Base-by-base conservation (phyloP, 768 basidiomycete species). In the Leccinellum rugosiceps region DNA sequence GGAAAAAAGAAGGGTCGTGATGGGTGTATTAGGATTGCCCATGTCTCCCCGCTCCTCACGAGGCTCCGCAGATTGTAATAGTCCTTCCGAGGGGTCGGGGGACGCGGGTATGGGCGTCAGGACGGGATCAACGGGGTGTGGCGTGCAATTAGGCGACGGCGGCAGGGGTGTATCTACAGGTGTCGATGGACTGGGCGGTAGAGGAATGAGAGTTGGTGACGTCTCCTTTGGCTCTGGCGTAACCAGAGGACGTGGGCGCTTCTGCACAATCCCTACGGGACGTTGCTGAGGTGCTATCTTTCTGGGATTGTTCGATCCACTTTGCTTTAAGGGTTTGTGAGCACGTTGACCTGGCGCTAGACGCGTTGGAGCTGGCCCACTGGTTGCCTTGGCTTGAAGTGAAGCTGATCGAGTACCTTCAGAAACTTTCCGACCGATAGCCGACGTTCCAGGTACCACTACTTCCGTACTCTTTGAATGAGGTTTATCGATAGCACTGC, bases 1-100 rank as follows among this genome's bases (percentile, higher is more conserved):
- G 3, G 85, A 72, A 15, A 77, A 74, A 46, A 85, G 72, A 30
- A 89, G 77, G 9, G 81, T 75, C 7, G 87, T 87, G 49, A 89
- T 89, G 2, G 87, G 87, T 30, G 87, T 88, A 59, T 77, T 82
- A 4, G 72, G 71, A 28, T 58, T 32, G 13, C 32, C 53, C 0
- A 43, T 45, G n/a, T 53, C 49, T 19, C 50, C 45, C 7, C 53
- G 53, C 15, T 47, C 55, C 13, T 56, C 55, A 45, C 46, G 53
- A 45, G 35, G n/a, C 6, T 50, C 60, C 21, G 11, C 47, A 28
- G 58, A 14, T 43, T 14, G 35, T 30, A 23, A 13, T 5, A 47
- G 48, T 26, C 47, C 50, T 23, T 38, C 43, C 19, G 23, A 28
- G n/a, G 43, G 31, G 10, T 52, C 45, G 13, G 26, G 34, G 14